Percentiles rank a stretch among this genome's conserved stretches.
phyloP scores from a whole-genome alignment of 352 stramenopile genomes.

The Pythium oligandrum region DNA sequence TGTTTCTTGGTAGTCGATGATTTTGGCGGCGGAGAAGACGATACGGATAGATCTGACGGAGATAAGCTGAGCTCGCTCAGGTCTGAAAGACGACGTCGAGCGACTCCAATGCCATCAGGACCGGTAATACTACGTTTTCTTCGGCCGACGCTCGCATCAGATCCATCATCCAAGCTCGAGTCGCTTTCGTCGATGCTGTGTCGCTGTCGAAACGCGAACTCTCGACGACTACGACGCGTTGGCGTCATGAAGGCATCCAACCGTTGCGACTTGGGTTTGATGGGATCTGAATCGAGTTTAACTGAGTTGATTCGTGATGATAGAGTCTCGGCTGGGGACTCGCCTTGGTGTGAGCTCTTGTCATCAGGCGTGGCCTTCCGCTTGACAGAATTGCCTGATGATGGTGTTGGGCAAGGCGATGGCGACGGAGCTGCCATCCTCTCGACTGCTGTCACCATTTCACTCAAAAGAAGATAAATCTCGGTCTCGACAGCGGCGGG shows the following conservation, averaged over 20 bases:
- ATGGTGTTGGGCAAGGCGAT: background rate
- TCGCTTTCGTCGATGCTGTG: constrained; percentile 54
- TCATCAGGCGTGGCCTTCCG: constrained; percentile 10
- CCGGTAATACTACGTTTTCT: constrained; percentile 69
- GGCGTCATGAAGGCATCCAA: constrained; percentile 19
- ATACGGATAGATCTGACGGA: constrained; percentile 11
- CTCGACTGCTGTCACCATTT: constrained; percentile 15
- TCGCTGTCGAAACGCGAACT: constrained; percentile 35
- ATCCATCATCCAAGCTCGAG: constrained; percentile 53
- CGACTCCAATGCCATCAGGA: constrained; percentile 2
- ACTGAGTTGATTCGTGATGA: constrained; percentile 49
- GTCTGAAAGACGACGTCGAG: constrained; percentile 18
- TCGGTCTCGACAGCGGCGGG: constrained; percentile 4
- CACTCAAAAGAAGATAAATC: constrained; percentile 12
- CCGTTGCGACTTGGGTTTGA: constrained; percentile 15
- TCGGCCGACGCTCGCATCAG: constrained; percentile 38
- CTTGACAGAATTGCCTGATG: constrained; percentile 10
- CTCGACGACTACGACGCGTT: constrained; percentile 10
- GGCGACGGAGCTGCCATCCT: background rate
- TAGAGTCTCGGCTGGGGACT: constrained; percentile 42
- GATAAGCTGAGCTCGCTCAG: constrained; percentile 22
- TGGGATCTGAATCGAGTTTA: constrained; percentile 16
- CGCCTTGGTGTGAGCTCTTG: constrained; percentile 14
- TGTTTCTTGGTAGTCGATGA: constrained; percentile 14
- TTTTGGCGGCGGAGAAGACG: background rate